Evolutionary conservation across 1,139 yeast genomes (phyloP).

Genomic region (Geotrichum reessii): DNA sequence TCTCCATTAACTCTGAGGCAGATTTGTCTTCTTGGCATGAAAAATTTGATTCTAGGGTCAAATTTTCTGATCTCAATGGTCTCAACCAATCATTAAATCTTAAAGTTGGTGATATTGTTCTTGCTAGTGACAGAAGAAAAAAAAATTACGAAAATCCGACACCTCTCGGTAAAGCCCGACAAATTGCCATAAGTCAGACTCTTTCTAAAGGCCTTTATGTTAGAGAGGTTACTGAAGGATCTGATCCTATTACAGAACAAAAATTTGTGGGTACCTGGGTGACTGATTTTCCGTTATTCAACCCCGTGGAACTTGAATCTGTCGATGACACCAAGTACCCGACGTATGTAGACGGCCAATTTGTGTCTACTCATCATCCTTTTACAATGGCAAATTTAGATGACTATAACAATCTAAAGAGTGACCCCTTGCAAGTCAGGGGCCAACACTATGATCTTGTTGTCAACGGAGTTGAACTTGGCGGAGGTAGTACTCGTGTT

Average conservation of each 20-base stretch:
- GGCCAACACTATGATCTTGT: conserved; percentile 97
- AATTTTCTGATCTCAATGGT: conserved; percentile 20
- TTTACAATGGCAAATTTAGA: conserved; percentile 82
- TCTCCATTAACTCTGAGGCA: conserved; percentile 32
- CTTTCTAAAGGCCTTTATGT: conserved; percentile 19
- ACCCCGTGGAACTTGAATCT: conserved; percentile 50
- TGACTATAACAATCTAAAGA: conserved; percentile 54
- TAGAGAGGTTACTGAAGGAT: conserved; percentile 2
- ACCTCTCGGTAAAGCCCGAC: conserved; percentile 83
- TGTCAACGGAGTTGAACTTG: conserved; percentile 89
- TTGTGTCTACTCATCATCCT: conserved; percentile 88
- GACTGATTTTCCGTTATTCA: conserved; percentile 82
- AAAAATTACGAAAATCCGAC: conserved; percentile 87
- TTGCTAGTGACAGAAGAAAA: conserved; percentile 63
- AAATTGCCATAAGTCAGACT: conserved; percentile 49
- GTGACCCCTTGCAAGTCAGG: conserved; percentile 56
- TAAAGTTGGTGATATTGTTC: conserved; percentile 65
- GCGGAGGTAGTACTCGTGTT: conserved; percentile 95
- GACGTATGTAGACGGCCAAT: conserved; percentile 43
- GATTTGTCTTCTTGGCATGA: conserved; percentile 12
- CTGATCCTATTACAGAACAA: conserved; percentile 26
- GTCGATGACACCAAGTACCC: conserved; percentile 48
- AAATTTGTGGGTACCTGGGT: conserved; percentile 78
- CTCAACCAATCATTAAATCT: conserved; percentile 29
- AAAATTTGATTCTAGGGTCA: conserved; percentile 15